Percentiles rank a stretch among this genome's conserved stretches.
These are phyloP conservation scores for Knufia petricola DNA, from an alignment of 2,329 filamentous ascomycete genomes.

Conservation along the genomic window DNA sequence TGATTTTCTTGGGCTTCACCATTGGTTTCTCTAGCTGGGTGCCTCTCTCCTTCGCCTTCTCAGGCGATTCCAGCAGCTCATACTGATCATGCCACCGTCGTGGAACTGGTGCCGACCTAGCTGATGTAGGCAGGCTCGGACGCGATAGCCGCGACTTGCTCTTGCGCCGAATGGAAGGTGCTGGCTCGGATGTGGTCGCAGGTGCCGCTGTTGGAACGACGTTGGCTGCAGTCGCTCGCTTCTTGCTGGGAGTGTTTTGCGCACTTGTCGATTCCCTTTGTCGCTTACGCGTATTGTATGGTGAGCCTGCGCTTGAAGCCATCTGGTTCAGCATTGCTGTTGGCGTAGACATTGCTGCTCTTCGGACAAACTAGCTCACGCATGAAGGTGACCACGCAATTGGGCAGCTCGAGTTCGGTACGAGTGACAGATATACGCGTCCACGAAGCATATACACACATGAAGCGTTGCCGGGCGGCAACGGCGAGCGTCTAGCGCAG, in stretches of 20 bases:
- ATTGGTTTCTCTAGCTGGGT: not conserved
- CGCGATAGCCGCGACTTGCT: constrained; percentile 12
- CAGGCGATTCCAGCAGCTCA: constrained; percentile 1
- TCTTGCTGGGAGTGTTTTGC: not conserved
- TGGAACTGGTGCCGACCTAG: not conserved
- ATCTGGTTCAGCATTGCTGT: constrained; percentile 4
- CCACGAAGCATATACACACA: no score
- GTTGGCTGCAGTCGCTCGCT: not conserved
- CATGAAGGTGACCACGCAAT: no score
- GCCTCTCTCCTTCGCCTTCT: not conserved
- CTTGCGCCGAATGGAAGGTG: not conserved
- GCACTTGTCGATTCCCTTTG: not conserved
- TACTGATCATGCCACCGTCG: not conserved
- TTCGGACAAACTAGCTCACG: not conserved
- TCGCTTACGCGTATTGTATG: constrained; percentile 1
- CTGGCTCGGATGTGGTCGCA: not conserved
- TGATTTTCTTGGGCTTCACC: constrained; percentile 8
- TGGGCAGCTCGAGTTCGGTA: no score
- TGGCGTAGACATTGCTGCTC: not conserved
- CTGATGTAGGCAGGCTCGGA: constrained; percentile 7
- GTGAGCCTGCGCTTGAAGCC: not conserved
- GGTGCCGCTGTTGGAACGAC: not conserved
- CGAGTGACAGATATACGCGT: no score
- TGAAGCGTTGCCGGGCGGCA: no score
- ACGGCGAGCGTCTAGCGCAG: not conserved